Base-by-base conservation (phyloP, 768 basidiomycete genomes). In the Boletus sp. region DNA sequence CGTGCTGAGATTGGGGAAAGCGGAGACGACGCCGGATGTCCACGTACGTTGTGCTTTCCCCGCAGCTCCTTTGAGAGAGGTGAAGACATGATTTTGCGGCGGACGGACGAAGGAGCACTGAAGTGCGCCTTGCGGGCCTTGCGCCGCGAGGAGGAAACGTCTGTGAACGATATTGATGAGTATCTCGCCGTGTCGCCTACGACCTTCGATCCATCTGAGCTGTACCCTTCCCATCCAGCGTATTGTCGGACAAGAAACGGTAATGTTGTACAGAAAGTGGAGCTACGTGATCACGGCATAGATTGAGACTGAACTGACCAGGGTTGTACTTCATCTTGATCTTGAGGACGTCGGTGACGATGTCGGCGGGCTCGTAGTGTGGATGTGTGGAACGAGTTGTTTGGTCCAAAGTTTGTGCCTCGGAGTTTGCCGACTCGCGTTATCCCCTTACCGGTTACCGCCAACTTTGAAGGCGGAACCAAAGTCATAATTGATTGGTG, bases 71-170 rank as follows among this genome's bases (percentile, higher is more conserved):
- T 98, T 59, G 91, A 88, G 58, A 99, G 86, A 50, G 94, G 80
- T 56, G 96, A 93, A 63, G 92, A 94, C 97, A 99, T 98, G 68
- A 98, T 94, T 79, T 92, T 94, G 75, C 97, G 89, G 75, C 96
- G 92, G 68, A 92, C 80, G 48, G 92, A 94, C 45, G 96, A 98
- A 49, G 96, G 92, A 42, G 96, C 96, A 52, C 82, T 82, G 78
- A 98, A 98, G 84, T 99, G 97, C 65, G 90, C 90, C 86, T 97
- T 98, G 81, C 94, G 93, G 69, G 89, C 85, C 86, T 98, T 98
- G 85, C 97, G 92, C 75, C 94, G 87, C 70, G 92, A 93, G 64
- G 90, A 92, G 63, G 94, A 92, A 71, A 90, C 84, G 72, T 91
- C 94, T 94, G 65, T 47, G 30, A 60, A 64, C 47, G 60, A 59